Evolutionary conservation across 169 alveolate species (phyloP).

Genomic region (Plasmodium coatneyi): DNA sequence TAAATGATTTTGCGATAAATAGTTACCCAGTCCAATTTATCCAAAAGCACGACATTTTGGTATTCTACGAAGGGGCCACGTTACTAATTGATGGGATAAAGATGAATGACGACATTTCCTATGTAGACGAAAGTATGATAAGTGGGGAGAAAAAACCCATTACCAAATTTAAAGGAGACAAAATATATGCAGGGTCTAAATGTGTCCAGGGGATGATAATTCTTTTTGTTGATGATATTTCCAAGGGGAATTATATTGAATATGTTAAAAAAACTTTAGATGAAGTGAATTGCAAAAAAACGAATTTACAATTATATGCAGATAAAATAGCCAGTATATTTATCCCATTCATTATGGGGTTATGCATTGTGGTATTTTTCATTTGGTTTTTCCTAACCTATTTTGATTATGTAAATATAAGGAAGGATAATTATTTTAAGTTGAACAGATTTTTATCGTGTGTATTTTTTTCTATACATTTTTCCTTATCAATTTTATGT

Average conservation of each 20-base stretch:
- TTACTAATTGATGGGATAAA: slow-evolving; percentile 67
- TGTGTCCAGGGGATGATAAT: slow-evolving; percentile 47
- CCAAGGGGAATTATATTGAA: slow-evolving; percentile 68
- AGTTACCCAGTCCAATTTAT: slow-evolving; percentile 69
- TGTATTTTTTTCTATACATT: slow-evolving; percentile 59
- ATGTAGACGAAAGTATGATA: slow-evolving; percentile 71
- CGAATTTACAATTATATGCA: slow-evolving; percentile 73
- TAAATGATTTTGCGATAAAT: slow-evolving; percentile 48
- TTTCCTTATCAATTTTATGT: slow-evolving; percentile 71
- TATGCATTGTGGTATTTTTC: slow-evolving; percentile 63
- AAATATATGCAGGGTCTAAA: slow-evolving; percentile 74
- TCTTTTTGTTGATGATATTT: slow-evolving; percentile 29
- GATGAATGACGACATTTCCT: slow-evolving; percentile 43
- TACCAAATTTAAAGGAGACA: slow-evolving; percentile 66
- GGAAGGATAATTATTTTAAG: slow-evolving; percentile 28
- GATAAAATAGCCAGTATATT: slow-evolving; percentile 67
- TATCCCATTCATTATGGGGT: slow-evolving; percentile 39
- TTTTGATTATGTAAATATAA: slow-evolving; percentile 58
- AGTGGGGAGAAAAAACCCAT: slow-evolving; percentile 63
- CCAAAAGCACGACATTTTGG: slow-evolving; percentile 47
- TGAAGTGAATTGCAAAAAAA: slow-evolving; percentile 53
- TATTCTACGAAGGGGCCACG: slow-evolving; percentile 64
- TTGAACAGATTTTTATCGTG: slow-evolving; percentile 42
- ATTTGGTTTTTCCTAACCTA: slow-evolving; percentile 57
- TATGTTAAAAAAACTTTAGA: slow-evolving; percentile 62